A percentile compares a stretch with the other conserved stretches of the same genome.
These are phyloP conservation scores for Lablab purpureus DNA, from an alignment of 306 rosid genomes.

Conservation along the genomic window DNA sequence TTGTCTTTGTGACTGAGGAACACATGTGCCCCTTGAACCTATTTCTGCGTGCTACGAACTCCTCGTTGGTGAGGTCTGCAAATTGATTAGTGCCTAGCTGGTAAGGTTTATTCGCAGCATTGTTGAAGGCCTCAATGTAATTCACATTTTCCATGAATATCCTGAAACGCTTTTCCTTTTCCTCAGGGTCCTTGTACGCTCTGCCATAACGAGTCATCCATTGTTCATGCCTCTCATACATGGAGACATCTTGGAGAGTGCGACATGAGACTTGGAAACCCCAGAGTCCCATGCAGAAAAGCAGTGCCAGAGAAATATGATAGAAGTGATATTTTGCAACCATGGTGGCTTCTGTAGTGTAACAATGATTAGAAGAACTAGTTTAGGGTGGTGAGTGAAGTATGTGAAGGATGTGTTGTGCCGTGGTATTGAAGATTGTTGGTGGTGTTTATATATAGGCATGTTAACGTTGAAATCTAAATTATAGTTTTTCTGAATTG, in stretches of 20 bases:
- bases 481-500: background rate
- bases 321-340: too few species aligned
- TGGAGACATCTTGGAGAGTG: constrained; percentile 48
- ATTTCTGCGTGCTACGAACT: too few species aligned
- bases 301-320: constrained; percentile 19
- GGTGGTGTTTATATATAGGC: constrained; percentile 16
- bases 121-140: constrained; percentile 44
- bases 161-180: constrained; percentile 47
- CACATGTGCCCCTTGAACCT: too few species aligned
- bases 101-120: constrained; percentile 47
- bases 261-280: constrained; percentile 39
- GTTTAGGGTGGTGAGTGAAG: too few species aligned
- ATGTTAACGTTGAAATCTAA: constrained; percentile 5
- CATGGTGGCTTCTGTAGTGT: too few species aligned
- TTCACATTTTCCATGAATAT: constrained; percentile 51
- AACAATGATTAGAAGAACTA: too few species aligned
- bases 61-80: constrained; percentile 57
- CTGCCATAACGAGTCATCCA: constrained; percentile 48
- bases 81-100: constrained; percentile 41
- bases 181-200: constrained; percentile 7
- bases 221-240: constrained; percentile 45
- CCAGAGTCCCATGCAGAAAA: too few species aligned
- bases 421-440: background rate
- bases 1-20: too few species aligned
- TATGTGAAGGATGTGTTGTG: too few species aligned